phyloP scores from a whole-genome alignment of 495 filamentous ascomycete species.

The Rostrohypoxylon terebratum region DNA sequence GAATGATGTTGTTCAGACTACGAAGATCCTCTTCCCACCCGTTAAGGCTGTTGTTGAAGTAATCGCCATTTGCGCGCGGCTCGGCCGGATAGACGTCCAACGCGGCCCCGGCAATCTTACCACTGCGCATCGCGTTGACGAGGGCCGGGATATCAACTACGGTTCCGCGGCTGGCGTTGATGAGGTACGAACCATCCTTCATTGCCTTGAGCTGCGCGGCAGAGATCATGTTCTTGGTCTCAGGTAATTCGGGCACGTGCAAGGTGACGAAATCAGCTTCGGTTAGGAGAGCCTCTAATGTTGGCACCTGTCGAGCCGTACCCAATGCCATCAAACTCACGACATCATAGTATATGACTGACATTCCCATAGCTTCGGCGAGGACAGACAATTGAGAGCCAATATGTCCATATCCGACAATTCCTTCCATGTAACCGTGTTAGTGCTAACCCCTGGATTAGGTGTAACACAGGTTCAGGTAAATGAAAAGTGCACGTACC shows the following conservation, averaged over 20 bases:
- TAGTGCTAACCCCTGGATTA: slow-evolving; percentile 31
- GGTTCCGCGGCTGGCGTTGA: slow-evolving; percentile 94
- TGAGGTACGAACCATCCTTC: slow-evolving; percentile 91
- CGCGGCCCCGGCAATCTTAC: slow-evolving; percentile 93
- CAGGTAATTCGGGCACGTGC: slow-evolving; percentile 92
- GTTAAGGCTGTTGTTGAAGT: slow-evolving; percentile 90
- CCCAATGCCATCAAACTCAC: slow-evolving; percentile 93
- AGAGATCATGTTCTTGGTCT: slow-evolving; percentile 92
- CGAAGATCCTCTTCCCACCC: slow-evolving; percentile 87
- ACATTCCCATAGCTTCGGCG: slow-evolving; percentile 97
- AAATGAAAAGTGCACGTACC: slow-evolving; percentile 60
- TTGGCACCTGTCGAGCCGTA: slow-evolving; percentile 82
- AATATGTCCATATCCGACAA: slow-evolving; percentile 98
- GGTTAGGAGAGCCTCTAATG: slow-evolving; percentile 78
- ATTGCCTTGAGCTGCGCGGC: slow-evolving; percentile 81
- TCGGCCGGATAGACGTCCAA: slow-evolving; percentile 97
- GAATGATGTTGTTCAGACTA: slow-evolving; percentile 88
- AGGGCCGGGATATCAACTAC: slow-evolving; percentile 95
- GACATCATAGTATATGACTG: slow-evolving; percentile 94
- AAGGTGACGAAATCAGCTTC: slow-evolving; percentile 90
- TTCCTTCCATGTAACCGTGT: slow-evolving; percentile 62
- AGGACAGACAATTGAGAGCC: slow-evolving; percentile 96
- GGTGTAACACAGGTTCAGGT: background rate
- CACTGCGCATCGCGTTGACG: slow-evolving; percentile 85
- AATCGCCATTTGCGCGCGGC: slow-evolving; percentile 92